Evolutionary conservation across 2,329 filamentous ascomycete genomes (phyloP), one percentile per base, ranked within the genome.

Genomic region (Ceratocystis diversiconidia): DNA sequence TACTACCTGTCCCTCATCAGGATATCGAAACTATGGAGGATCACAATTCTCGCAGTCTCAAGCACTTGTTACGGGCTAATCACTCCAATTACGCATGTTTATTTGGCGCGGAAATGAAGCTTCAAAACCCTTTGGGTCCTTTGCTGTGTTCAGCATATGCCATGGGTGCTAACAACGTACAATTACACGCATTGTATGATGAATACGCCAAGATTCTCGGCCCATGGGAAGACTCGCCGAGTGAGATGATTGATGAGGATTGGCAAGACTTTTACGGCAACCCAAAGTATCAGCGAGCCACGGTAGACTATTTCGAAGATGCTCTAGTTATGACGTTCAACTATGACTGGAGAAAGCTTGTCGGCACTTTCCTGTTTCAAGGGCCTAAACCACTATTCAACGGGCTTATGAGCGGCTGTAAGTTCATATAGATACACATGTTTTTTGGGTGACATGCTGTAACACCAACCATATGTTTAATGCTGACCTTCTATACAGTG

Each of bases 261-360:
- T 99, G 94, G 92, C 81, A 86, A 69, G 87, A 92, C 66, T 94
- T 85, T 71, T 74, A 96, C 41, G 92, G 92, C 25, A 84, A 90
- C 73, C 82, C 81, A 71, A 84, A 79, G 68, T 96, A 95, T 72
- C 90, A 99, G 75, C 83, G 92, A 67, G 92, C 91, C 0, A 99
- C 87, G 72, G 79, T 99, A 65, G 92, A 99, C 73, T 97, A 94
- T 73, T 97, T 95, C 72, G 94, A 99, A 74, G 94, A 99, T 73
- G 85, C 90, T 71, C 79, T 97, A 36, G 91, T 89, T 2, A 77
- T 83, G 74, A 77, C 78, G 32, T 83, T 86, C 71, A 80, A 84
- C 44, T 97, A 96, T 73, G 83, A 96, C 72, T 96, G 94, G 90
- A 89, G 87, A 72, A 79, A 80, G 64, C 83, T 95, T 2, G 78